These are phyloP conservation scores for Scedosporium aurantiacum DNA, from an alignment of 2,329 filamentous ascomycete species.

Conservation along the genomic window DNA sequence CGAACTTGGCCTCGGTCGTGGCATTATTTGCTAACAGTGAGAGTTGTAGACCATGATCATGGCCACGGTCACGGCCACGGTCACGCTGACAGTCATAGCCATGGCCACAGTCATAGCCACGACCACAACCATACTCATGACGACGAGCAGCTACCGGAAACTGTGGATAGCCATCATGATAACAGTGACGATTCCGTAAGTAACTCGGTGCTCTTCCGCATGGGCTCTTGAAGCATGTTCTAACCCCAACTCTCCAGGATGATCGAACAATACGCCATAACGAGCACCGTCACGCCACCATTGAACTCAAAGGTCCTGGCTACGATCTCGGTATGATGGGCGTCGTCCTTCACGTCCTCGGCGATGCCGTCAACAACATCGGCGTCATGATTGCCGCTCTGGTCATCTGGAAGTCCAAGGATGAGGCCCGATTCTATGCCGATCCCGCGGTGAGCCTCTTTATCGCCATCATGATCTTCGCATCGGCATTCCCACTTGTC, in stretches of 20 bases:
- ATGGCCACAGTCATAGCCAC: slow-evolving; percentile 9
- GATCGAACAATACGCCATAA: slow-evolving; percentile 22
- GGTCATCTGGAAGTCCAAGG: slow-evolving; percentile 55
- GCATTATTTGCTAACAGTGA: slow-evolving; percentile 9
- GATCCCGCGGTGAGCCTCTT: slow-evolving; percentile 59
- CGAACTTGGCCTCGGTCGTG: not conserved
- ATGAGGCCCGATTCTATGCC: slow-evolving; percentile 53
- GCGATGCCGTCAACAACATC: slow-evolving; percentile 66
- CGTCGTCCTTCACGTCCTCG: slow-evolving; percentile 58
- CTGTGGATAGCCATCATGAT: not conserved
- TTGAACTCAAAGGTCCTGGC: slow-evolving; percentile 21
- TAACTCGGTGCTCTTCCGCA: slow-evolving; percentile 9
- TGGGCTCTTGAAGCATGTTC: slow-evolving; percentile 3
- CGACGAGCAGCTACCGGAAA: slow-evolving; percentile 11
- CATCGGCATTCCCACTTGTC: slow-evolving; percentile 51
- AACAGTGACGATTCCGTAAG: not conserved
- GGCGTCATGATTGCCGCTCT: slow-evolving; percentile 61
- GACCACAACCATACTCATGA: slow-evolving; percentile 12
- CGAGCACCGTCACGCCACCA: slow-evolving; percentile 35
- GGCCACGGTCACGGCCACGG: slow-evolving; percentile 24
- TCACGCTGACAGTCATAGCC: slow-evolving; percentile 16
- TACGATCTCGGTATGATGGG: slow-evolving; percentile 61
- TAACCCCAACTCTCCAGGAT: not conserved
- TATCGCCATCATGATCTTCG: slow-evolving; percentile 62
- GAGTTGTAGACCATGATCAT: slow-evolving; percentile 23